phyloP scores from a whole-genome alignment of 202 grass and related monocot genomes.

The Panicum virgatum region DNA sequence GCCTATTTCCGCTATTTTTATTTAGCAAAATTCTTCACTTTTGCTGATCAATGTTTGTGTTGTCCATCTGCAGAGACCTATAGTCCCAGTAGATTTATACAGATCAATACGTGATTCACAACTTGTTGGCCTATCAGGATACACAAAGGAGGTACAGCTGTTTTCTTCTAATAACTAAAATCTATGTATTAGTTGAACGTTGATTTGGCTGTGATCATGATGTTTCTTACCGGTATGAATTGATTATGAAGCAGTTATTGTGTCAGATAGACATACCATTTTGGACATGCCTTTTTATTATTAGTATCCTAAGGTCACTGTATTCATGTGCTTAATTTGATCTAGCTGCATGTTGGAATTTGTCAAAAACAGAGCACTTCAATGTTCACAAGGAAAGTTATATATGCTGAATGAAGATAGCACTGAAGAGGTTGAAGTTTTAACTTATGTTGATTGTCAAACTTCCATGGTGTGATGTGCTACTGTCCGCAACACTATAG shows the following conservation, averaged over 20 bases:
- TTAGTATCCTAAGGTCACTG: background rate
- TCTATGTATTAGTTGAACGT: background rate
- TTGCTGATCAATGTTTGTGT: conserved; percentile 22
- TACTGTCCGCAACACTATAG: background rate
- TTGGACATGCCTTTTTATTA: background rate
- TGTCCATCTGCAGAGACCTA: conserved; percentile 76
- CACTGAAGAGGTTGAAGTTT: background rate
- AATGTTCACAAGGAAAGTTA: background rate
- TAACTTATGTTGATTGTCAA: conserved; percentile 1
- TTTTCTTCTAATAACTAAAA: conserved; percentile 15
- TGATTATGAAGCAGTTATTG: background rate
- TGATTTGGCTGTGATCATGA: background rate
- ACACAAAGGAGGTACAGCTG: conserved; percentile 74
- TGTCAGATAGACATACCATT: background rate
- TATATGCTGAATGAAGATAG: background rate
- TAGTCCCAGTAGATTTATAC: conserved; percentile 77
- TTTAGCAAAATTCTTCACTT: background rate
- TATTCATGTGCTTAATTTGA: too few relatives aligned
- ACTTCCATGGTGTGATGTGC: conserved; percentile 14
- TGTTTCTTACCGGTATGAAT: conserved; percentile 21
- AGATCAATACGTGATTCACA: conserved; percentile 83
- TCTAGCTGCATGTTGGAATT: too few relatives aligned
- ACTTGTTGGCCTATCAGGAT: conserved; percentile 91
- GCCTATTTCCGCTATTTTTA: background rate
- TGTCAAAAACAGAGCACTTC: too few relatives aligned